Evolutionary conservation across 2,329 filamentous ascomycete genomes (phyloP).

Genomic region (Arthrobotrys sphaeroides): DNA sequence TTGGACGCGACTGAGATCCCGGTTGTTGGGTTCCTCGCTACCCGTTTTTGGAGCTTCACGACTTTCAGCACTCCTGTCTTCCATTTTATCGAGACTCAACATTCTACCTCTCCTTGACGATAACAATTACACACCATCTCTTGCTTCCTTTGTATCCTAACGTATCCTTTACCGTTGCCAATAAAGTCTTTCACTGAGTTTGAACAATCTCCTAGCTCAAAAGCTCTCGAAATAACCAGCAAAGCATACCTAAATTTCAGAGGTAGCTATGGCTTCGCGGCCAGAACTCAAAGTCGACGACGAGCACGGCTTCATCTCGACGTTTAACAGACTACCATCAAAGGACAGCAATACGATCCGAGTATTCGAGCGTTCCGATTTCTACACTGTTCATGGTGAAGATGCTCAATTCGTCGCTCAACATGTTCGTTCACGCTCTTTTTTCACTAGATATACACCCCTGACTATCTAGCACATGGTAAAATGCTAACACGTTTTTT

Average conservation of each 20-base stretch:
- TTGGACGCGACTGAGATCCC: constrained; percentile 31
- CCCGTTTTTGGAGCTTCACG: constrained; percentile 10
- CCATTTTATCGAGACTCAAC: not conserved
- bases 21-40: constrained; percentile 23
- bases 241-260: not conserved
- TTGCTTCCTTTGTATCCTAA: too few species aligned
- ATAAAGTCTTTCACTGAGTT: not conserved
- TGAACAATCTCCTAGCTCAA: not conserved
- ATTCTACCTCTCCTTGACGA: not conserved
- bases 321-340: constrained; percentile 84
- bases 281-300: constrained; percentile 86
- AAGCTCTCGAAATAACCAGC: not conserved
- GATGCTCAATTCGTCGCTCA: constrained; percentile 85
- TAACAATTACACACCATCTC: not conserved
- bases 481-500: too few species aligned
- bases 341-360: constrained; percentile 80
- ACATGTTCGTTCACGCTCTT: constrained; percentile 66
- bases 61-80: not conserved
- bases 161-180: not conserved
- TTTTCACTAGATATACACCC: not conserved
- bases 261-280: constrained; percentile 74
- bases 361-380: constrained; percentile 93
- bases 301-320: constrained; percentile 94
- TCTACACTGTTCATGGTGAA: constrained; percentile 90
- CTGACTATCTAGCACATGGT: too few species aligned